Percentiles rank a stretch among this genome's conserved stretches.
Evolutionary conservation across 371 early-diverging fungal species (phyloP).

Genomic region (Mucor piriformis): DNA sequence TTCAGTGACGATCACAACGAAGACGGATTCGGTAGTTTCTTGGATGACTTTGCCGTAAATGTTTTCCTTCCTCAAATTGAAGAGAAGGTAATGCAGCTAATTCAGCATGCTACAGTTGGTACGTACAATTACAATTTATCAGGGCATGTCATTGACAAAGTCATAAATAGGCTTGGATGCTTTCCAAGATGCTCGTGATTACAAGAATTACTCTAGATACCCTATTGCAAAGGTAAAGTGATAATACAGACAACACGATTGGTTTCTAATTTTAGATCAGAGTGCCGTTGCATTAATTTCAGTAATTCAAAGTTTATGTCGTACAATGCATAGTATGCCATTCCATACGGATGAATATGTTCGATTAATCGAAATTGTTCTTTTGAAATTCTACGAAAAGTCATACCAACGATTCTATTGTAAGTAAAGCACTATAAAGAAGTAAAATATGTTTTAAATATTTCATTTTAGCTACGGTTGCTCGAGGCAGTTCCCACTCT

Average conservation of each 20-base stretch:
- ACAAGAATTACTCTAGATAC: slow-evolving; percentile 50
- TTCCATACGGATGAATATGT: slow-evolving; percentile 80
- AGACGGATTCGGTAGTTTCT: slow-evolving; percentile 68
- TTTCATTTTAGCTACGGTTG: slow-evolving; percentile 49
- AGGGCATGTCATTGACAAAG: too few species aligned
- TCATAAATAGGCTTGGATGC: slow-evolving; percentile 43
- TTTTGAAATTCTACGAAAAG: slow-evolving; percentile 78
- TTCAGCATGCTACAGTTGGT: slow-evolving; percentile 71
- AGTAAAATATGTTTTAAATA: neutral
- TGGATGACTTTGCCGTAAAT: slow-evolving; percentile 79
- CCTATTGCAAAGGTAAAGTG: slow-evolving; percentile 54
- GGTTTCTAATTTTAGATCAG: slow-evolving; percentile 27
- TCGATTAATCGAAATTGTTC: slow-evolving; percentile 74
- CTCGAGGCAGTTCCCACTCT: slow-evolving; percentile 50
- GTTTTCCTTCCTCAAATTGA: slow-evolving; percentile 79
- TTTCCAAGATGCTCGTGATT: slow-evolving; percentile 58
- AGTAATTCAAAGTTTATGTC: slow-evolving; percentile 70
- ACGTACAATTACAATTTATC: too few species aligned
- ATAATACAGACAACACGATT: neutral
- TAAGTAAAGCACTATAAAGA: slow-evolving; percentile 26
- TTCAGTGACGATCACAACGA: slow-evolving; percentile 51
- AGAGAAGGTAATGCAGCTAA: slow-evolving; percentile 68
- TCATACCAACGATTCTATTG: slow-evolving; percentile 73
- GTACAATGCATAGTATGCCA: slow-evolving; percentile 72
- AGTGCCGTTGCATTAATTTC: slow-evolving; percentile 65